Base-by-base conservation (phyloP, 2,329 filamentous ascomycete genomes). In the Colletotrichum sp. region DNA sequence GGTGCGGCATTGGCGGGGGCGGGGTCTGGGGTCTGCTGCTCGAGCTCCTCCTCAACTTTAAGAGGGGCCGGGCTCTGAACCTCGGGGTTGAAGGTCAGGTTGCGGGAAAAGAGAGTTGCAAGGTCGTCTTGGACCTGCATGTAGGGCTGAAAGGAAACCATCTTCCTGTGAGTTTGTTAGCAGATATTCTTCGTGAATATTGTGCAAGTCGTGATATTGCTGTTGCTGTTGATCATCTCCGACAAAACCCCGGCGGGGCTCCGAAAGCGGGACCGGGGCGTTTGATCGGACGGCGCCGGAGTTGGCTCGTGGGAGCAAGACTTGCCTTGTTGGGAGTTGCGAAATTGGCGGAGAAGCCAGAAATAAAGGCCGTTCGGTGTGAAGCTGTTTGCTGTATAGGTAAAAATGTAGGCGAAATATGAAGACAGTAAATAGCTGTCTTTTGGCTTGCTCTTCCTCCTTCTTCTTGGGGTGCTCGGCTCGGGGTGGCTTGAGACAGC, bases 81-180 rank as follows among this genome's bases (percentile, higher is more conserved):
- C 67, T 86, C 84, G 7, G 88, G 86, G 78, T 88, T 86, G 79
- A 97, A 89, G 70, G 90, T 94, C 85, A 98, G 90, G 83, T 95
- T 94, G 79, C 92, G 92, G 68, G 94, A 90, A 84, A 98, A 96
- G 81, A 98, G 92, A 75, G 91, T 88, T n/a, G 94, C 91, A 44
- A 98, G 93, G 80, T 98, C 96, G 78, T 98, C 95, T 82, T 96
- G 93, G 80, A 92, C 90, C 84, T 94, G 92, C 87, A 91, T 90
- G 77, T 86, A 88, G 69, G 79, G 68, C 70, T 81, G 79, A 78
- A 85, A 78, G 80, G 85, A 86, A 76, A 83, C 85, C 85, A 87
- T 87, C 65, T 73, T 79, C 80, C 82, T 57, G 21, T 9, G n/a
- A 26, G 21, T n/a, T 4, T 49, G 75, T 78, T 63, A 77, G 77